Evolutionary conservation across 495 filamentous ascomycete species (phyloP).

Genomic region (Xylaria palmicola): DNA sequence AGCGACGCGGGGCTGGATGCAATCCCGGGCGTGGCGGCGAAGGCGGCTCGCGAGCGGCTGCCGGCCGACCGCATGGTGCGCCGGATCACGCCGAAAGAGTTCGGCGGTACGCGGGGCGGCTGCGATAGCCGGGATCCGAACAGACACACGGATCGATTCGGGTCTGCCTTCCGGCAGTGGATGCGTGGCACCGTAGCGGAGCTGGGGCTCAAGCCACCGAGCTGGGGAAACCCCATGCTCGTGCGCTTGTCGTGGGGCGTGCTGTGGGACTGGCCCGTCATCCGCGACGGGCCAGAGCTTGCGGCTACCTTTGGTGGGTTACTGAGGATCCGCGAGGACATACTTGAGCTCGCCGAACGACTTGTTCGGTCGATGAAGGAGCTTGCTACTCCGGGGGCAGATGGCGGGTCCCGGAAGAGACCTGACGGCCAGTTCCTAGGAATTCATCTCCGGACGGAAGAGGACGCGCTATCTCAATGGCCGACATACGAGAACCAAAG

Average conservation of each 20-base stretch:
- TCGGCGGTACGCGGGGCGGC: constrained; percentile 36
- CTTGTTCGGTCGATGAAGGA: constrained; percentile 29
- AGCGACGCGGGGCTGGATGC: constrained; percentile 18
- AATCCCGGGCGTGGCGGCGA: constrained; percentile 36
- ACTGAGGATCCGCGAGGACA: constrained; percentile 37
- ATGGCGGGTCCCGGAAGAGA: background rate
- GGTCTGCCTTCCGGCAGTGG: constrained; percentile 30
- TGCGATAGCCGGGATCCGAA: constrained; percentile 47
- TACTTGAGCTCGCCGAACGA: constrained; percentile 32
- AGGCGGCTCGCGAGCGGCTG: constrained; percentile 9
- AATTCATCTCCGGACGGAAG: constrained; percentile 42
- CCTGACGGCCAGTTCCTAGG: constrained; percentile 26
- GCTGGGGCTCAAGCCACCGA: constrained; percentile 22
- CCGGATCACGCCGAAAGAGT: constrained; percentile 41
- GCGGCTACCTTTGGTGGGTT: constrained; percentile 42
- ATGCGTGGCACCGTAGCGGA: constrained; percentile 24
- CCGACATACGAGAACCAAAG: constrained; percentile 44
- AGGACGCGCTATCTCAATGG: constrained; percentile 41
- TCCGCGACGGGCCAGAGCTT: constrained; percentile 45
- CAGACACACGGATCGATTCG: constrained; percentile 45
- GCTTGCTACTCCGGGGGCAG: constrained; percentile 14
- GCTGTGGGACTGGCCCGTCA: constrained; percentile 45
- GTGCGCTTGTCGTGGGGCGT: constrained; percentile 46
- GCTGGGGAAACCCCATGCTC: constrained; percentile 30
- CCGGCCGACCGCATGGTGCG: constrained; percentile 28